These are phyloP conservation scores for Arctium minus DNA, from an alignment of 129 eudicot genomes.

Conservation along the genomic window DNA sequence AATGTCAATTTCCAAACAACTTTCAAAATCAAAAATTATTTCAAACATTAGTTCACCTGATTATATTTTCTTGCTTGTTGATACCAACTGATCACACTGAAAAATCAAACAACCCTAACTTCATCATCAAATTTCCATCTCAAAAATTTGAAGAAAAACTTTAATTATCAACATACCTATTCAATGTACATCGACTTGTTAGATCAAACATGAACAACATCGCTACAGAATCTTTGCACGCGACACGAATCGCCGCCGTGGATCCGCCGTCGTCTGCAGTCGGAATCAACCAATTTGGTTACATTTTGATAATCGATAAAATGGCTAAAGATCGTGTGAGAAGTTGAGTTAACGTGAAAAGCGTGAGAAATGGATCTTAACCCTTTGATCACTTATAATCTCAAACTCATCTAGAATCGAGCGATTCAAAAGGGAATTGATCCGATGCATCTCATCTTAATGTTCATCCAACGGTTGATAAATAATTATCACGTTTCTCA, in stretches of 20 bases:
- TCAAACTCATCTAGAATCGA: too few relatives aligned
- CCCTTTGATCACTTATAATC: too few relatives aligned
- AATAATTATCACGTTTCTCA: too few relatives aligned
- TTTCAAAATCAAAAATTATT: not conserved
- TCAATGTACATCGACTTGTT: constrained; percentile 59
- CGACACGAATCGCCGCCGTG: constrained; percentile 27
- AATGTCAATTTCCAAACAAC: not conserved
- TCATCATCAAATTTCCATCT: not conserved
- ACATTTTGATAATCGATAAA: not conserved
- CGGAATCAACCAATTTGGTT: not conserved
- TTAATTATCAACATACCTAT: constrained; percentile 33
- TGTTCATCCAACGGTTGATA: too few relatives aligned
- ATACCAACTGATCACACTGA: constrained; percentile 58
- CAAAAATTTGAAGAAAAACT: not conserved
- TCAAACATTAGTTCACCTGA: constrained; percentile 37
- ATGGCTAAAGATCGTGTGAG: not conserved
- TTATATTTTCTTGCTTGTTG: constrained; percentile 60
- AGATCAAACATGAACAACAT: constrained; percentile 68
- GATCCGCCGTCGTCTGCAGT: constrained; percentile 34
- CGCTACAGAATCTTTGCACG: constrained; percentile 59
- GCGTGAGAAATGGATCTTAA: too few relatives aligned
- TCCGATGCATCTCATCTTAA: too few relatives aligned
- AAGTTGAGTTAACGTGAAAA: too few relatives aligned
- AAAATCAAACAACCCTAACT: constrained; percentile 1
- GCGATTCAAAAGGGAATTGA: too few relatives aligned